Evolutionary conservation across 2,329 filamentous ascomycete genomes (phyloP).

Genomic region (Penicillium sp.): DNA sequence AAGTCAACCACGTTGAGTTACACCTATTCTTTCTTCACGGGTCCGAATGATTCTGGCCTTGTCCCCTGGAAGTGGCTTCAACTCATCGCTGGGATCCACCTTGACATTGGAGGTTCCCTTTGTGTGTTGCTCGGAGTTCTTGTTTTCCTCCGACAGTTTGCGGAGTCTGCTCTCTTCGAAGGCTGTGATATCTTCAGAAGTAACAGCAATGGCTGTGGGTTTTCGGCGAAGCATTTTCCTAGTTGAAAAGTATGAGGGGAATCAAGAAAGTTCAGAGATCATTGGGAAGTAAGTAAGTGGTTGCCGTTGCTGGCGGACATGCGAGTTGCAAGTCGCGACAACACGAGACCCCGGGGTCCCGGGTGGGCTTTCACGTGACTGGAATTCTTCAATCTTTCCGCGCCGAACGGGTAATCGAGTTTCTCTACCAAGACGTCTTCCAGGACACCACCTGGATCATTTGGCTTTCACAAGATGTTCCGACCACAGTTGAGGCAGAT

Average conservation of each 20-base stretch:
- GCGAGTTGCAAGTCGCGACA: too few relatives aligned
- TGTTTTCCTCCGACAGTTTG: slow-evolving; percentile 29
- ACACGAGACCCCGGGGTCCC: too few relatives aligned
- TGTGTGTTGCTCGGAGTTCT: slow-evolving; percentile 19
- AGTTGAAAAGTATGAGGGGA: neutral
- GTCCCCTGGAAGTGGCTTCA: slow-evolving; percentile 50
- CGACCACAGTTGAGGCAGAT: slow-evolving; percentile 26
- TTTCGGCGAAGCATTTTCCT: slow-evolving; percentile 49
- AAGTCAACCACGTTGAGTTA: slow-evolving; percentile 27
- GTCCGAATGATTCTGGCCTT: slow-evolving; percentile 47
- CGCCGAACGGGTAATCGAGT: neutral
- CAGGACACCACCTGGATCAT: slow-evolving; percentile 1
- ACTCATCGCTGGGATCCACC: slow-evolving; percentile 48
- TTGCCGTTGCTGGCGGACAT: too few relatives aligned
- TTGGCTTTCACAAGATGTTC: slow-evolving; percentile 26
- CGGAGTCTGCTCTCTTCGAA: slow-evolving; percentile 45
- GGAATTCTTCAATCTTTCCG: slow-evolving; percentile 7
- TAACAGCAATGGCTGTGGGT: slow-evolving; percentile 50
- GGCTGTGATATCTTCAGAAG: slow-evolving; percentile 46
- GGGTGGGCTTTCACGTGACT: slow-evolving; percentile 17
- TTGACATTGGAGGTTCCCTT: slow-evolving; percentile 25
- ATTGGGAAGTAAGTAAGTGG: neutral
- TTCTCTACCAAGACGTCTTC: neutral
- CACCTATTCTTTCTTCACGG: slow-evolving; percentile 47
- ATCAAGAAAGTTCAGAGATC: neutral